A percentile compares a stretch with the other conserved stretches of the same genome.
phyloP scores from a whole-genome alignment of 192 early-diverging fungal species.

The Geranomyces michiganensis region DNA sequence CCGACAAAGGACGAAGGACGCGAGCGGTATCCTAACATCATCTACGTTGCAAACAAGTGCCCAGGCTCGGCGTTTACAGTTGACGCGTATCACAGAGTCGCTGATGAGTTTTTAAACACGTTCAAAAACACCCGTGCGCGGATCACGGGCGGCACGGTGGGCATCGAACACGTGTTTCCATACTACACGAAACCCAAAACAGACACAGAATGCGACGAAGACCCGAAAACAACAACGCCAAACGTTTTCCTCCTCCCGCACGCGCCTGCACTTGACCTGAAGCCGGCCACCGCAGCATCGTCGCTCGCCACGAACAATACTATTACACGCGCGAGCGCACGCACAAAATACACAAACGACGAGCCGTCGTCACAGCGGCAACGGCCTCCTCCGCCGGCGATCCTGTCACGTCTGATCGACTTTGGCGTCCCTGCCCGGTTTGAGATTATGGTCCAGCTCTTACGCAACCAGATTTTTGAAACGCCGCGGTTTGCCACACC shows the following conservation, averaged over 20 bases:
- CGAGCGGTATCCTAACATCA: background rate
- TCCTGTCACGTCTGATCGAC: conserved; percentile 7
- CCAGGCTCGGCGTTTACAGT: background rate
- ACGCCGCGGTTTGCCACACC: conserved; percentile 13
- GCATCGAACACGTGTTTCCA: conserved; percentile 6
- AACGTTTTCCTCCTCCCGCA: conserved; percentile 24
- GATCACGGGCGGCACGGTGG: conserved; percentile 1
- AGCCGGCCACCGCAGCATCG: background rate
- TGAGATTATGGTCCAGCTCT: conserved; percentile 10
- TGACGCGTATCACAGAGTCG: conserved; percentile 1
- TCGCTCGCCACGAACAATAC: background rate
- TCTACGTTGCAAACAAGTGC: conserved; percentile 21
- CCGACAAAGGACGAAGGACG: conserved; percentile 9
- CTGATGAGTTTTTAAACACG: background rate
- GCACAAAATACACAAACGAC: too few relatives aligned
- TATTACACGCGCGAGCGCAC: background rate
- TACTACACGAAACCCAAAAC: background rate
- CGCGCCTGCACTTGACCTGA: background rate
- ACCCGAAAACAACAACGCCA: background rate
- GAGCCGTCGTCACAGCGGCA: too few relatives aligned
- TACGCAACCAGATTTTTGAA: conserved; percentile 19
- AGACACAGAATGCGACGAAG: background rate
- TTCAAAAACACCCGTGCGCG: conserved; percentile 8
- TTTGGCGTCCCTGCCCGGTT: conserved; percentile 20
- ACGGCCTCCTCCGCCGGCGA: background rate